These are phyloP conservation scores for Arctostaphylos glauca DNA, from an alignment of 148 eudicot genomes.

Conservation along the genomic window DNA sequence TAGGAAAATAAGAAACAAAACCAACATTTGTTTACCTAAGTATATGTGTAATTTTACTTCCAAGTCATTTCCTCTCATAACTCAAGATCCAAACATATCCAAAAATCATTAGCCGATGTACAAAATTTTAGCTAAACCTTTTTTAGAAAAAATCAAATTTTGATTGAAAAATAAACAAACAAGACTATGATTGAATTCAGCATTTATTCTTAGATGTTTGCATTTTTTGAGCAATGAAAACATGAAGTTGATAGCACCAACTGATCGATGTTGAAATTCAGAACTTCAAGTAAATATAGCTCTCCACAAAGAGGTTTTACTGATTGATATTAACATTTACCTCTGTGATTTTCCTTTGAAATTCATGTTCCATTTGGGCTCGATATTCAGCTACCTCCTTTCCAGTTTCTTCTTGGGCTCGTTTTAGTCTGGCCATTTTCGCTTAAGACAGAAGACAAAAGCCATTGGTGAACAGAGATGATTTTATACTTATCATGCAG, in stretches of 20 bases:
- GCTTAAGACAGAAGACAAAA: background rate
- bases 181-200: background rate
- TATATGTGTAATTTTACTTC: background rate
- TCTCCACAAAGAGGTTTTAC: background rate
- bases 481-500: background rate
- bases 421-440: slow-evolving; percentile 19
- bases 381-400: slow-evolving; percentile 17
- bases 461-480: slow-evolving; percentile 5
- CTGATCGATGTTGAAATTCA: background rate
- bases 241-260: background rate
- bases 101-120: background rate
- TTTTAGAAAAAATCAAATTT: background rate
- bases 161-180: background rate
- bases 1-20: background rate
- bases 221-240: background rate
- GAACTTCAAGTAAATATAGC: background rate
- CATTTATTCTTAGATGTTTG: background rate
- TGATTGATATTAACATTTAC: slow-evolving; percentile 3
- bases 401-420: slow-evolving; percentile 22
- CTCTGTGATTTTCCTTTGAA: slow-evolving; percentile 21
- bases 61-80: background rate
- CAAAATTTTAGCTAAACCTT: background rate
- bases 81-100: background rate
- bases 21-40: background rate
- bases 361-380: slow-evolving; percentile 16